Base-by-base conservation (phyloP, 805 yeast species). In the Teunomyces barrocoloradensis region DNA sequence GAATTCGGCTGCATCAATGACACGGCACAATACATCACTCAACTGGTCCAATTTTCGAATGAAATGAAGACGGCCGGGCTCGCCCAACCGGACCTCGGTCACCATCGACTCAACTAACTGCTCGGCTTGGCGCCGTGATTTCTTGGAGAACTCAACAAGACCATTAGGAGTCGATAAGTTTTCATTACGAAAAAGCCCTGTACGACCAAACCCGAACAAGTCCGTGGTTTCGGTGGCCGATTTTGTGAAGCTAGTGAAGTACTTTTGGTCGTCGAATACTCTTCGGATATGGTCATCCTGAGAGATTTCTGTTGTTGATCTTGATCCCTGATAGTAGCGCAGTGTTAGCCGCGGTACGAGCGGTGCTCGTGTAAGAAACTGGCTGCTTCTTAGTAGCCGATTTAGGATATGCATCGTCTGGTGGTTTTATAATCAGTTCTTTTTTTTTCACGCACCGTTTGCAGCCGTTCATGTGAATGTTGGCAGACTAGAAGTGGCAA, bases 1-100 rank as follows among this genome's bases (percentile, higher is more conserved):
- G 68, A 92, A 92, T 57, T 91, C 98, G 32, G 96, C 92, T 43
- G 92, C 77, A 65, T 94, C 99, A 35, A 94, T 91, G 5, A 89
- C 97, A 47, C 96, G 80, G 62, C 99, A 94, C 27, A 94, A 67
- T 25, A 86, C 79, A 61, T 94, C 98, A 58, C 96, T 87, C 34
- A 94, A 68, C 54, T 89, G 81, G 61, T 94, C 99, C 53, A 94
- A 70, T 44, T 82, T 81, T 37, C 80, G 58, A 45, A 92, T 58
- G 45, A 81, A 88, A 4, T 71, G 64, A 18, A 69, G 50, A 39
- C 57, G 55, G 3, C 74, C 87, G 7, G 71, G 69, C 18, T 72
- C 68, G 43, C 78, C 79, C 5, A 58, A 59, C 7, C 54, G 47
- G 13, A 60, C 68, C 5, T 65, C 73, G 2, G 47, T 36, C 12